Percentiles rank a stretch among this genome's conserved stretches.
phyloP scores from a whole-genome alignment of 2,329 filamentous ascomycete genomes.

The Cucurbitaria berberidis region DNA sequence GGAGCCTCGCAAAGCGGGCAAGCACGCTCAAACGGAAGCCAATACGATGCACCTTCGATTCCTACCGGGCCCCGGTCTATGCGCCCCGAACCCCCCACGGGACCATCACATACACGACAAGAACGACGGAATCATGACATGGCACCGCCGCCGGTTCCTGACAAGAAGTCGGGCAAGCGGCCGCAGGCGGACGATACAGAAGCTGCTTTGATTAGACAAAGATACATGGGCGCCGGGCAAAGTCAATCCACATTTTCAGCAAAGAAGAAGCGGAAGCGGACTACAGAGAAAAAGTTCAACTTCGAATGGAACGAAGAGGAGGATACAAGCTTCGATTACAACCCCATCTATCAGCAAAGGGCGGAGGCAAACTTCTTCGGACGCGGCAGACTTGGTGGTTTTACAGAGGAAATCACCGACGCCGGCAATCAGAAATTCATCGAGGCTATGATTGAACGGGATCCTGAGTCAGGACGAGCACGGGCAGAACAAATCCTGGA shows the following conservation, averaged over 20 bases:
- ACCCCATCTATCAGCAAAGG: slow-evolving; percentile 76
- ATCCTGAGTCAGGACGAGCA: slow-evolving; percentile 75
- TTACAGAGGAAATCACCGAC: slow-evolving; percentile 64
- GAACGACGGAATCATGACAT: slow-evolving; percentile 56
- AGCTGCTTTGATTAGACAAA: slow-evolving; percentile 73
- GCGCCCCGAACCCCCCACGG: slow-evolving; percentile 59
- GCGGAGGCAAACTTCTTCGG: slow-evolving; percentile 73
- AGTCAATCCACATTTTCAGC: slow-evolving; percentile 90
- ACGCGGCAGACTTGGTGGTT: slow-evolving; percentile 70
- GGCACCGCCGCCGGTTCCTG: slow-evolving; percentile 57
- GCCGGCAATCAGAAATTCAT: slow-evolving; percentile 63
- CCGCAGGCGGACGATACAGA: slow-evolving; percentile 66
- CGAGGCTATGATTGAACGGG: slow-evolving; percentile 73
- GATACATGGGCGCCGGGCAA: slow-evolving; percentile 90
- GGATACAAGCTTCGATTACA: slow-evolving; percentile 84
- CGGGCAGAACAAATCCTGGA: slow-evolving; percentile 83
- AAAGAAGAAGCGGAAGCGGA: slow-evolving; percentile 92
- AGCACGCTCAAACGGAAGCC: slow-evolving; percentile 14
- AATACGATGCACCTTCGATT: slow-evolving; percentile 46
- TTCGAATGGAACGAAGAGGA: slow-evolving; percentile 98
- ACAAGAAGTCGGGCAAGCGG: slow-evolving; percentile 39
- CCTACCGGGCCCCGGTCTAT: slow-evolving; percentile 78
- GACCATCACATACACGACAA: slow-evolving; percentile 58
- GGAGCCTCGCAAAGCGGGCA: slow-evolving; percentile 9
- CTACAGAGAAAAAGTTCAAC: slow-evolving; percentile 96